Base-by-base conservation (phyloP, 495 filamentous ascomycete species). In the Penicillium manginii region DNA sequence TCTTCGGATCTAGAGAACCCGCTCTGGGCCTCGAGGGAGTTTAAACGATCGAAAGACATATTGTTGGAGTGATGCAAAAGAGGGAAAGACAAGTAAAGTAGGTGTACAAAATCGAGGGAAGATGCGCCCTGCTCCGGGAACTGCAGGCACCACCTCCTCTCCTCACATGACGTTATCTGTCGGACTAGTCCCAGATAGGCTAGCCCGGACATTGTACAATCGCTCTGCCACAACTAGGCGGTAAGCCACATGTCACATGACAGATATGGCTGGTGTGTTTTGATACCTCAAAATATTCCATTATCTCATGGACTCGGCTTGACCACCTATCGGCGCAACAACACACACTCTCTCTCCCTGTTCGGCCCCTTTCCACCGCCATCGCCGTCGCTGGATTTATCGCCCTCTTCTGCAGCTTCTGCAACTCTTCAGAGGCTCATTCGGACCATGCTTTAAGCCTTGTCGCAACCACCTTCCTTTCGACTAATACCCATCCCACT, bases 11-110 rank as follows among this genome's bases (percentile, higher is more conserved):
- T 81, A 52, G 45, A 47, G 45, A 47, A 47, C 45, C 45, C 45
- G n/a, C 19, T 23, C 78, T 92, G 89, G 55, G 92, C 84, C 79
- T 98, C 93, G 56, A 97, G 81, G 52, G 85, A 87, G 62, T 86
- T 87, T 63, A 93, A 82, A 56, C 89, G 90, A 73, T 96, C 88
- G 76, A 96, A 98, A 40, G 93, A 96, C 93, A 98, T 98, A 61
- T 47, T 47, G 9, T 23, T 56, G 74, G 66, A 35, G 19, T 15
- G 39, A 37, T 50, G 19, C 52, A 18, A 32, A 49, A 50, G 17
- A 43, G 50, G 12, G 39, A 58, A 50, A 42, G 58, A 42, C 15
- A 18, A 56, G 52, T 51, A n/a, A 37, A 37, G 12, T 33, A 49
- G n/a, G 33, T 58, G 49, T 47, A 62, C 18, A 31, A 50, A 39